A percentile compares a stretch with the other conserved stretches of the same genome.
Conservation (phyloP, 2,329 filamentous ascomycete genomes). For the Alternaria rosae region DNA sequence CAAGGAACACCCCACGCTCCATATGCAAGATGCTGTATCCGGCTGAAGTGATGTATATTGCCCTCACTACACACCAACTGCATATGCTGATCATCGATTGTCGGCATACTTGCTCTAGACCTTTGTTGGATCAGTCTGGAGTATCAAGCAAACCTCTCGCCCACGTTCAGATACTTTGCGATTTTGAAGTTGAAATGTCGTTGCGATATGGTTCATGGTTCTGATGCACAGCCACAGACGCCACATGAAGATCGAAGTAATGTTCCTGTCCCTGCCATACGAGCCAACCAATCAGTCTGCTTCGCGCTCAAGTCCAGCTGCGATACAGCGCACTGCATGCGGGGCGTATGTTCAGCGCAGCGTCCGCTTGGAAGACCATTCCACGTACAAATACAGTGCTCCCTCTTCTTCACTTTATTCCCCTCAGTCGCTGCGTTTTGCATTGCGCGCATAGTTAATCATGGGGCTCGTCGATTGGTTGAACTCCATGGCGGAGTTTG, state of each 20-base stretch:
- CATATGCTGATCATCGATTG: background rate
- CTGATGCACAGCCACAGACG: background rate
- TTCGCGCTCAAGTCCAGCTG: background rate
- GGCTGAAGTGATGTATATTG: constrained; percentile 2
- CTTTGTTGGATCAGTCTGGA: background rate
- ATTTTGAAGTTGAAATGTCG: background rate
- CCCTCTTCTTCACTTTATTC: background rate
- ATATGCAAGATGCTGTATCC: background rate
- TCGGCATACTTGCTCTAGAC: background rate
- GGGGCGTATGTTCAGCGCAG: background rate
- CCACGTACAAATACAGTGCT: background rate
- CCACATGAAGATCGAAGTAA: background rate
- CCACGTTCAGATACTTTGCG: background rate
- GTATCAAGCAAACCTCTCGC: background rate
- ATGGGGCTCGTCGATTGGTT: constrained; percentile 8
- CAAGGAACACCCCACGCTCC: background rate
- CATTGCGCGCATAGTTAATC: background rate
- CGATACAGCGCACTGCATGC: background rate
- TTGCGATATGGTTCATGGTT: background rate
- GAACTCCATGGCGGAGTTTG: constrained; percentile 14
- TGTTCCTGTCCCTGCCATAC: background rate
- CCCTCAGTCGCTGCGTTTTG: background rate
- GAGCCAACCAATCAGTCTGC: background rate
- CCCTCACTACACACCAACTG: background rate
- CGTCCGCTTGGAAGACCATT: background rate